These are phyloP conservation scores for Oldenlandia corymbosa DNA, from an alignment of 257 asterid genomes.

Conservation along the genomic window DNA sequence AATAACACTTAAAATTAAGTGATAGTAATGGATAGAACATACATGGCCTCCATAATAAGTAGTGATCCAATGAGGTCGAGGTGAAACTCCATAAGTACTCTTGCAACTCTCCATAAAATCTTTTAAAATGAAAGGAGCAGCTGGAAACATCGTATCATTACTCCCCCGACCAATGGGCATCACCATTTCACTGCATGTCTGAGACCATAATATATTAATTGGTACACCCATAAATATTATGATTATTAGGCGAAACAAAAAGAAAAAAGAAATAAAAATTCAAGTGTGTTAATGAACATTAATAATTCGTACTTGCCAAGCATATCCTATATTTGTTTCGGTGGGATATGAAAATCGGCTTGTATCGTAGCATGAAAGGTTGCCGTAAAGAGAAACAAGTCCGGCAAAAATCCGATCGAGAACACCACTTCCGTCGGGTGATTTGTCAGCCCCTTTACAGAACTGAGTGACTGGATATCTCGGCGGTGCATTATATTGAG, in stretches of 20 bases:
- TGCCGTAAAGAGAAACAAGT: slow-evolving; percentile 27
- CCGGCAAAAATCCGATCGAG: slow-evolving; percentile 51
- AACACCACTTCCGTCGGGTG: slow-evolving; percentile 29
- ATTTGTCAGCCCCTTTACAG: slow-evolving; percentile 52
- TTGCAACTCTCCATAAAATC: slow-evolving; percentile 16
- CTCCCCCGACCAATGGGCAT: slow-evolving; percentile 31
- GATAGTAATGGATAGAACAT: neutral
- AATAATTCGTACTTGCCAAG: slow-evolving; percentile 58
- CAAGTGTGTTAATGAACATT: too few relatives aligned
- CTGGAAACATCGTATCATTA: slow-evolving; percentile 35
- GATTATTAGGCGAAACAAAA: too few relatives aligned
- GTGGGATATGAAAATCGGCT: slow-evolving; percentile 1
- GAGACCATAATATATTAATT: too few relatives aligned
- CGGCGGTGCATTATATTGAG: slow-evolving; percentile 54
- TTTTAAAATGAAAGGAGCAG: slow-evolving; percentile 23
- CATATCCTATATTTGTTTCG: slow-evolving; percentile 45
- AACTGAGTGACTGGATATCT: slow-evolving; percentile 37
- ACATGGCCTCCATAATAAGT: slow-evolving; percentile 47
- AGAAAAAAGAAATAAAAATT: too few relatives aligned
- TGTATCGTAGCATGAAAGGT: slow-evolving; percentile 26
- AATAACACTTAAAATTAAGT: neutral
- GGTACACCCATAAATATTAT: too few relatives aligned
- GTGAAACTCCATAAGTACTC: slow-evolving; percentile 22
- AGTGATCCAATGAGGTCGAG: slow-evolving; percentile 47
- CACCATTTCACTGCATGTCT: slow-evolving; percentile 43